Evolutionary conservation across 2,329 filamentous ascomycete genomes (phyloP).

Genomic region (Epichloe baconii): DNA sequence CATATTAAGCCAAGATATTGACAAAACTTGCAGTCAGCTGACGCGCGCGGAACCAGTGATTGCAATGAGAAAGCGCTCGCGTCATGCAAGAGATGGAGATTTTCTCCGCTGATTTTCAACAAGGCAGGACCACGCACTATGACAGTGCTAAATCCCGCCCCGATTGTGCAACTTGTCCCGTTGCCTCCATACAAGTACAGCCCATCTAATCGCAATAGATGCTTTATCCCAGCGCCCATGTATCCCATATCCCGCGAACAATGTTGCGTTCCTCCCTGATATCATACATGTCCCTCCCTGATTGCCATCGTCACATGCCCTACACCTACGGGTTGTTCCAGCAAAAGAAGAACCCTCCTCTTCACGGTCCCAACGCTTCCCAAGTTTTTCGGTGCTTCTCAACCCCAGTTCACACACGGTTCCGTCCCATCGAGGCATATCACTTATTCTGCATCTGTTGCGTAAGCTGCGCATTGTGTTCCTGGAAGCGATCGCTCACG

Average conservation of each 20-base stretch:
- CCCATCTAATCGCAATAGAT: neutral
- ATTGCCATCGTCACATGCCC: neutral
- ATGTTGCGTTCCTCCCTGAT: neutral
- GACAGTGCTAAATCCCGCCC: neutral
- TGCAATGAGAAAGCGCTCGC: neutral
- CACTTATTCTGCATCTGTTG: conserved; percentile 37
- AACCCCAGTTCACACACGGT: neutral
- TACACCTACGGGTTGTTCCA: too few species aligned
- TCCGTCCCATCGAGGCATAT: conserved; percentile 6
- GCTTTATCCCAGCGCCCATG: neutral
- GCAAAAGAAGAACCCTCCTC: neutral
- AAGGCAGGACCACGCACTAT: neutral
- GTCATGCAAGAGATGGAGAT: neutral
- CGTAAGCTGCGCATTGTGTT: conserved; percentile 50
- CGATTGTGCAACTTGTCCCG: neutral
- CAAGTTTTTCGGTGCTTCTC: neutral
- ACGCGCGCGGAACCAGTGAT: neutral
- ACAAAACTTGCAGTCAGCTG: too few species aligned
- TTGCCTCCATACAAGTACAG: conserved; percentile 2
- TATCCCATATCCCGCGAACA: neutral
- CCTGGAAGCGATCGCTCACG: conserved; percentile 78
- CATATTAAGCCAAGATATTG: too few species aligned
- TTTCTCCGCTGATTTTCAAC: neutral
- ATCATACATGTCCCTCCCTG: conserved; percentile 3
- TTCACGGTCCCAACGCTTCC: neutral